Evolutionary conservation across 208 protist species (phyloP), one percentile per base, ranked within the genome.

Genomic region (Trypanosoma boissoni): DNA sequence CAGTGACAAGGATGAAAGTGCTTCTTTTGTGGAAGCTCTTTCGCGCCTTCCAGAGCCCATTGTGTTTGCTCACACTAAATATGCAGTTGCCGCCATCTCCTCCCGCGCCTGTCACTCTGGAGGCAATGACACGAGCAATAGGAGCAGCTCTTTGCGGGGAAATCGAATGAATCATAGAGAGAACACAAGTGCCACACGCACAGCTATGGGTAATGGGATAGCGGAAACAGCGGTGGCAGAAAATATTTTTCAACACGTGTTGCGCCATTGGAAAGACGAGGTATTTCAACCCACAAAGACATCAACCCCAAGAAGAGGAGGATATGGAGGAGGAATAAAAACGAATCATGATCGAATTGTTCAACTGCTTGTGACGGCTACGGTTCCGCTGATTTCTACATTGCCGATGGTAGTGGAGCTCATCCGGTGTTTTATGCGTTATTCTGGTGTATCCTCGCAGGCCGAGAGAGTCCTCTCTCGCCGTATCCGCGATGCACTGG

Each of bases 341-440:
- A 27, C 27, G 34, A 2, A 10, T 43, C 34, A 20, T 31, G 8
- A 5, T 23, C 8, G 18, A n/a, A n/a, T 7, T 43, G 51, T 37
- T 45, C 51, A 37, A 20, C 0, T 57, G 14, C 54, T 59, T 24
- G n/a, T 46, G n/a, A 59, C 54, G 2, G 29, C 54, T 24, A 48
- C 54, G 18, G 21, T 59, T 10, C 1, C 54, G 16, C 39, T 59
- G 7, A 20, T 18, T 28, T 45, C 41, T 23, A 36, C 8, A 6
- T 2, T 59, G 9, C 34, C 54, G 8, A 28, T 59, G n/a, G 41
- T 49, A 26, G 21, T 27, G 1, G 54, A 36, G 28, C 20, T 56
- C n/a, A 56, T 56, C 5, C 41, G 28, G 3, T 48, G n/a, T 12
- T 48, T 59, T 46, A 4, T 48, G 1, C 10, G 2, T 36, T 41